Base-by-base conservation (phyloP, 805 yeast species). In the Teunomyces tritomae region DNA sequence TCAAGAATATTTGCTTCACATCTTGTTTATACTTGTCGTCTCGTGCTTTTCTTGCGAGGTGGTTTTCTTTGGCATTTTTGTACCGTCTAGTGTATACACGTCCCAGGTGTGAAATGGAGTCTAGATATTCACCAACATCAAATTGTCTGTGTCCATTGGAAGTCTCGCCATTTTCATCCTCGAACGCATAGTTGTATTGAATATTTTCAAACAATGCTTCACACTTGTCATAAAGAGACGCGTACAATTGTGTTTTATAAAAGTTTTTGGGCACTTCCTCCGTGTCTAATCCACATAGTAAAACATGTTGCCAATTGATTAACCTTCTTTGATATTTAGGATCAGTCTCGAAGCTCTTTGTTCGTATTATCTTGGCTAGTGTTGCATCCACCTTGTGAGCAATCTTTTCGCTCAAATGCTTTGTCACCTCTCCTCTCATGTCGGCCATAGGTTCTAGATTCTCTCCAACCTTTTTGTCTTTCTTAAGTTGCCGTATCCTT, bases 271-370 rank as follows among this genome's bases (percentile, higher is more conserved):
- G 54, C 8, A 39, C 46, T n/a, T 52, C 52, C 7, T 55, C 58
- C 3, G 50, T 43, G 16, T 50, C 49, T 13, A 64, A 29, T 1
- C 60, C 62, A 9, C 66, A 59, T 8, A 59, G 40, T 6, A 69
- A 44, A 2, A 67, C 51, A 34, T 67, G 64, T 39, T 62, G 68
- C 74, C 74, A 69, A 10, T 49, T 56, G 2, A 49, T 32, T 6
- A 28, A 41, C 3, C 32, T 13, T 6, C 11, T 28, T 26, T 2
- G 11, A 8, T 1, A 4, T 3, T 5, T 20, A 5, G 20, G 8
- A 6, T 13, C 6, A 17, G n/a, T 17, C 9, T 6, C 27, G 5
- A 4, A 20, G 4, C 11, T 29, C 6, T 17, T 43, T 32, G 16
- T 39, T 36, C 17, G 17, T 29, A 44, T 36, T 8, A 53, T 5